phyloP scores from a whole-genome alignment of 495 filamentous ascomycete genomes.

The Talaromyces stipitatus region DNA sequence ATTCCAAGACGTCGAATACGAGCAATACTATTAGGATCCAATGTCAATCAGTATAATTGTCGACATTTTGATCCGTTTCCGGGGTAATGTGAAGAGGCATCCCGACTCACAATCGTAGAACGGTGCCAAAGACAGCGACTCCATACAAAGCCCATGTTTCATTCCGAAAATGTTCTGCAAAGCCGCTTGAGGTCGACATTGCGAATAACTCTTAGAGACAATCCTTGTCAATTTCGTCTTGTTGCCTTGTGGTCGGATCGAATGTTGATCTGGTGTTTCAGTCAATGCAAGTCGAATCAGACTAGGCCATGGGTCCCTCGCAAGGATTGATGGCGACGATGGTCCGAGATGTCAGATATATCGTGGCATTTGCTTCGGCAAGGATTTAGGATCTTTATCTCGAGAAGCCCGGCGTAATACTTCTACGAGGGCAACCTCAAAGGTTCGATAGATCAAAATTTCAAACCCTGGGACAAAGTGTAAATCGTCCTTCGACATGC shows the following conservation, averaged over 20 bases:
- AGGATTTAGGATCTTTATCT: neutral
- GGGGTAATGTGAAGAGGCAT: neutral
- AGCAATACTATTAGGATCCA: conserved; percentile 27
- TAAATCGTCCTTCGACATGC: neutral
- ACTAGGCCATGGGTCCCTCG: neutral
- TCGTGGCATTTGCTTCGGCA: neutral
- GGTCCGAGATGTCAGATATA: neutral
- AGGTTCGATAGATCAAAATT: neutral
- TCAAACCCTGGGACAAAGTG: neutral
- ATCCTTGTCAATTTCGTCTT: neutral
- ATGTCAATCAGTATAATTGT: neutral
- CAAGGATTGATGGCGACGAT: neutral
- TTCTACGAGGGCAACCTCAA: neutral
- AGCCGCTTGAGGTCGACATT: conserved; percentile 6
- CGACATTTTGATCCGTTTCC: neutral
- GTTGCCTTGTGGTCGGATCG: neutral
- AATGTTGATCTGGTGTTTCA: neutral
- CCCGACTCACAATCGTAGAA: conserved; percentile 35
- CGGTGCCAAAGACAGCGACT: conserved; percentile 34
- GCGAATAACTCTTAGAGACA: neutral
- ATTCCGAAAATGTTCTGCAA: conserved; percentile 23
- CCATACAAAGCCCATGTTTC: conserved; percentile 44
- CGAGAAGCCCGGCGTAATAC: neutral
- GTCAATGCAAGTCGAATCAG: neutral
- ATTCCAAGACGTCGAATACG: conserved; percentile 41